Conservation (phyloP, 2,329 filamentous ascomycete genomes). For the Alternaria brassicicola region DNA sequence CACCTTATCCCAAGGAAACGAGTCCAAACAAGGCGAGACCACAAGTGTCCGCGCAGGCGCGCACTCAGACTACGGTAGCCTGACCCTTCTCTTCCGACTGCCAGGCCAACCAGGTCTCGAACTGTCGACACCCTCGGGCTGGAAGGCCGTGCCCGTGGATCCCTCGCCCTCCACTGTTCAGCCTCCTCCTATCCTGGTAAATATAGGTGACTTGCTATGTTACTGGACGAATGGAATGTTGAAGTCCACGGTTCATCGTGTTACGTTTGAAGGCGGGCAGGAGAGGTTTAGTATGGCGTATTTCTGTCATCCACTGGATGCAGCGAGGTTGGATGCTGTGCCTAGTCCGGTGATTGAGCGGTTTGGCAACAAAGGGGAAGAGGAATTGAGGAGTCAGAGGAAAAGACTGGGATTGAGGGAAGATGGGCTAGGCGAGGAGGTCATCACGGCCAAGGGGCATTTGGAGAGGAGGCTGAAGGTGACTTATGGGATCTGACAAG, state of each 20-base stretch:
- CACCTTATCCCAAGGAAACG: slow-evolving; percentile 33
- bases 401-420: slow-evolving; percentile 52
- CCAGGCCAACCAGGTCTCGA: slow-evolving; percentile 86
- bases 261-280: slow-evolving; percentile 68
- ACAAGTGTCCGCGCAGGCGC: slow-evolving; percentile 89
- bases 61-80: slow-evolving; percentile 81
- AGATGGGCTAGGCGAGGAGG: slow-evolving; percentile 43
- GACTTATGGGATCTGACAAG: slow-evolving; percentile 58
- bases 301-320: slow-evolving; percentile 67
- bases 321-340: slow-evolving; percentile 60
- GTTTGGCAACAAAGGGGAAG: slow-evolving; percentile 43
- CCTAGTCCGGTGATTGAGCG: slow-evolving; percentile 58
- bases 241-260: slow-evolving; percentile 86
- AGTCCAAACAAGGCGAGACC: slow-evolving; percentile 23
- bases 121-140: slow-evolving; percentile 67
- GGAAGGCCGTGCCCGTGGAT: slow-evolving; percentile 54
- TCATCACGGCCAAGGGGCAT: slow-evolving; percentile 65
- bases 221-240: slow-evolving; percentile 93
- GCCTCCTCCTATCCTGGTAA: slow-evolving; percentile 53
- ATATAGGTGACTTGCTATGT: slow-evolving; percentile 75
- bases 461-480: slow-evolving; percentile 62
- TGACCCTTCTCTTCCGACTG: slow-evolving; percentile 81
- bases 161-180: slow-evolving; percentile 62
- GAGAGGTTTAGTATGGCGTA: slow-evolving; percentile 65
- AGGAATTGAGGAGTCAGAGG: slow-evolving; percentile 45